Evolutionary conservation across 179 eudicot species (phyloP), one percentile per base, ranked within the genome.

Genomic region (Nepenthes alata): DNA sequence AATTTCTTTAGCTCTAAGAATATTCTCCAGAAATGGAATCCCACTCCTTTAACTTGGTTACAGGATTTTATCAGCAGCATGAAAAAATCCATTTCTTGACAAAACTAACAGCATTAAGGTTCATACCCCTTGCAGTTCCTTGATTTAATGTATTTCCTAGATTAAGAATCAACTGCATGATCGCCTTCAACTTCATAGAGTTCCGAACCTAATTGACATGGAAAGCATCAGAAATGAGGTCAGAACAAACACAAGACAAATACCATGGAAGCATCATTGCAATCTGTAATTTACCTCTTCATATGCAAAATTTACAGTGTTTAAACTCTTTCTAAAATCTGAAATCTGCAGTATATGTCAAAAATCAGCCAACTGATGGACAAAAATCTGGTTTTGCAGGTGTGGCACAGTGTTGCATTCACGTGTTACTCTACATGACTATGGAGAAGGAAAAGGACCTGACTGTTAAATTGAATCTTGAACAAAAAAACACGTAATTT

Each of bases 121-220:
- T 53, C 72, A 61, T 76, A 93, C 98, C 98, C 78, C 96, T 80
- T 47, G 98, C 98, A 72, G 96, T 89, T 81, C 98, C 96, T 65
- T 88, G 86, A 72, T 93, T 89, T 70, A 93, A 73, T 56, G 87
- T 68, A 71, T 93, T 93, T 50, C 98, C 98, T 52, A 93, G 78
- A 76, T 65, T 72, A 35, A 93, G 82, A 62, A 93, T 85, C 63
- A 71, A 71, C 72, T 83, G 82, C 95, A 93, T 74, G 16, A 89
- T 79, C 68, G 85, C 96, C 78, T 93, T 93, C 75, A 93, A 73
- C 75, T 89, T 86, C 76, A 48, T 35, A 64, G 93, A 89, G 55
- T 71, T 77, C 56, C 96, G 86, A 49, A 93, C 97, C 98, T 93
- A 70, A 12, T 66, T 47, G 53, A 35, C 45, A 53, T 52, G 73